Evolutionary conservation across 2,329 filamentous ascomycete species (phyloP).

Genomic region (Chrysoporthe cubensis): DNA sequence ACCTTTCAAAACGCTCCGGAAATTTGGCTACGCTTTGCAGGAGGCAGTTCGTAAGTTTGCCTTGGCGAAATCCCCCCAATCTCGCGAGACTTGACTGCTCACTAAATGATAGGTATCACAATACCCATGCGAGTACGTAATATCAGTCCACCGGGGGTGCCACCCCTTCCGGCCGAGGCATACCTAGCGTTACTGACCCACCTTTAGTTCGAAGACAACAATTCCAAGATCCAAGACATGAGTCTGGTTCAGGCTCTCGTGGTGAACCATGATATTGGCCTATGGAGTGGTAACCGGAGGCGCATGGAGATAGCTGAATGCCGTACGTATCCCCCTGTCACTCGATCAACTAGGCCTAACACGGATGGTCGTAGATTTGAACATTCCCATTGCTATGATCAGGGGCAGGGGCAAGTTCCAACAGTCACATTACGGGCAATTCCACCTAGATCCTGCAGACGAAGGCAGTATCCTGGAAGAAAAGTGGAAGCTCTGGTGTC

Average conservation of each 20-base stretch:
- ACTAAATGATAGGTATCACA: conserved; percentile 35
- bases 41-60: conserved; percentile 51
- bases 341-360: background rate
- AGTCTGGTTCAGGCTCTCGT: conserved; percentile 55
- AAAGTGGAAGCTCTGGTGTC: conserved; percentile 69
- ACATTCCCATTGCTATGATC: conserved; percentile 48
- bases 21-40: conserved; percentile 61
- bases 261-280: conserved; percentile 52
- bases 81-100: conserved; percentile 15
- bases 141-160: too few species aligned
- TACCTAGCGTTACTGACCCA: background rate
- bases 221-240: conserved; percentile 49
- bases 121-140: conserved; percentile 38
- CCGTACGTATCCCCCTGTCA: conserved; percentile 41
- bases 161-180: background rate
- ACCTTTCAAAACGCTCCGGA: conserved; percentile 60
- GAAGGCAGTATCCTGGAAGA: conserved; percentile 59
- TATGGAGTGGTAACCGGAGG: conserved; percentile 59
- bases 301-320: conserved; percentile 62
- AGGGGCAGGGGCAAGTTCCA: conserved; percentile 62
- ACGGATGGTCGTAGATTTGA: conserved; percentile 29
- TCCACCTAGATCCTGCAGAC: conserved; percentile 57
- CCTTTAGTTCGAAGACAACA: conserved; percentile 53
- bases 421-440: conserved; percentile 54
- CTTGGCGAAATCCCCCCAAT: background rate